Percentiles rank a stretch among this genome's conserved stretches.
Evolutionary conservation across 768 basidiomycete species (phyloP).

Genomic region (Trametes cinnabarina): DNA sequence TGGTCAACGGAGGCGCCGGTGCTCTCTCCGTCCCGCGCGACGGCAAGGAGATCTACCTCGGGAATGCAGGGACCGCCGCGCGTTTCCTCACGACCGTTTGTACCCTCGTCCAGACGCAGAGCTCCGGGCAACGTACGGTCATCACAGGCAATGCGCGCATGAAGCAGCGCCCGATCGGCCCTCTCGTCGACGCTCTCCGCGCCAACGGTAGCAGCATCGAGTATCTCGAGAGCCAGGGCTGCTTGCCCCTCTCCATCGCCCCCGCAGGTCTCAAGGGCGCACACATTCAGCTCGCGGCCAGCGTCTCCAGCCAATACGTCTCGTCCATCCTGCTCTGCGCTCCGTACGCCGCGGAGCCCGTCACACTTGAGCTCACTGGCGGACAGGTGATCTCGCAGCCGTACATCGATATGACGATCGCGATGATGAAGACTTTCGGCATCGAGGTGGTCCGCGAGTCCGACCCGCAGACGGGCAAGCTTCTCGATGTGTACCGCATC

Average conservation of each 20-base stretch:
- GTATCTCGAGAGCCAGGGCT: conserved; percentile 78
- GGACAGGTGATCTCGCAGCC: conserved; percentile 97
- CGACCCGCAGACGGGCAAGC: conserved; percentile 57
- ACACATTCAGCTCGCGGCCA: conserved; percentile 83
- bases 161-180: conserved; percentile 98
- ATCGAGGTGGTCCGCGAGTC: conserved; percentile 66
- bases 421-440: conserved; percentile 96
- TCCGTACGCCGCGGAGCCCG: conserved; percentile 82
- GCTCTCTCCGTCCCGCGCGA: conserved; percentile 70
- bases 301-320: conserved; percentile 96
- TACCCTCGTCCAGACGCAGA: conserved; percentile 66
- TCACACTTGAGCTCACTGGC: conserved; percentile 87
- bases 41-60: conserved; percentile 89
- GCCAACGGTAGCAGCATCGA: conserved; percentile 77
- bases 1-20: conserved; percentile 87
- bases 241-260: conserved; percentile 83
- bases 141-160: conserved; percentile 98
- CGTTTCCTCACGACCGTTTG: conserved; percentile 97
- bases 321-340: conserved; percentile 96
- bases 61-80: conserved; percentile 96
- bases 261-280: conserved; percentile 83
- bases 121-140: conserved; percentile 53
- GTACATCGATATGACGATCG: conserved; percentile 99
- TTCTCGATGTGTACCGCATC: conserved; percentile 82
- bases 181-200: conserved; percentile 85